Conservation (phyloP, 2,329 filamentous ascomycete species). For the Xylariaceae sp. region DNA sequence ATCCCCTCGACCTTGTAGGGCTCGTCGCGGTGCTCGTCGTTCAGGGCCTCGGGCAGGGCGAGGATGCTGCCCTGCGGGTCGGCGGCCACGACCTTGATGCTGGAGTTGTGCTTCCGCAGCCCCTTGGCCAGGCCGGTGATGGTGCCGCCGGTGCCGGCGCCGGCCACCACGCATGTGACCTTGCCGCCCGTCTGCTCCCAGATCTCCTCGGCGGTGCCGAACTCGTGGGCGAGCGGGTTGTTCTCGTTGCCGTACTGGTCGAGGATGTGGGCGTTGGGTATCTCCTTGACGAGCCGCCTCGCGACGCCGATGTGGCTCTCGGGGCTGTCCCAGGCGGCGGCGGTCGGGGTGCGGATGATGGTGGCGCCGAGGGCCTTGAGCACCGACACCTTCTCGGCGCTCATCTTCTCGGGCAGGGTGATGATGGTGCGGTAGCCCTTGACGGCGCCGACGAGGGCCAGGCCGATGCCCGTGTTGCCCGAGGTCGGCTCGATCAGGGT, state of each 20-base stretch:
- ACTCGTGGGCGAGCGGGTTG: conserved; percentile 90
- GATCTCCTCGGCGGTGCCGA: conserved; percentile 91
- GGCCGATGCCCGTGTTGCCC: conserved; percentile 94
- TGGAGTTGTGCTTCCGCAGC: conserved; percentile 75
- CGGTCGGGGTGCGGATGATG: conserved; percentile 94
- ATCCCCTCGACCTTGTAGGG: conserved; percentile 98
- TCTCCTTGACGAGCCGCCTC: conserved; percentile 80
- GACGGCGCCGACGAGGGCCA: conserved; percentile 88
- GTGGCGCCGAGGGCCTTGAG: conserved; percentile 89
- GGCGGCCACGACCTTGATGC: conserved; percentile 83
- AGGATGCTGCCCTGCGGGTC: conserved; percentile 91
- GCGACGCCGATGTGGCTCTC: conserved; percentile 98
- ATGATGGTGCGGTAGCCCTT: conserved; percentile 99
- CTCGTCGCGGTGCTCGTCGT: conserved; percentile 72
- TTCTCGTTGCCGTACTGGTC: conserved; percentile 91
- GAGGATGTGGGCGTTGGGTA: conserved; percentile 93
- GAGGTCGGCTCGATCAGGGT: conserved; percentile 97
- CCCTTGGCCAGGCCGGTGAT: conserved; percentile 85
- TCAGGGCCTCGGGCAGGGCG: conserved; percentile 71
- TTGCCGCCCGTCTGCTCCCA: conserved; percentile 84
- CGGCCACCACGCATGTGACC: conserved; percentile 77
- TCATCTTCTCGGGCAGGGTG: conserved; percentile 99
- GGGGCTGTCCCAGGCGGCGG: conserved; percentile 88
- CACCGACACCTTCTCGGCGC: conserved; percentile 92
- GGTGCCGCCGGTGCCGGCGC: conserved; percentile 91